Percentiles rank a stretch among this genome's conserved stretches.
Conservation (phyloP, 139 green algal genomes). For the Chlamydomonas applanata region DNA sequence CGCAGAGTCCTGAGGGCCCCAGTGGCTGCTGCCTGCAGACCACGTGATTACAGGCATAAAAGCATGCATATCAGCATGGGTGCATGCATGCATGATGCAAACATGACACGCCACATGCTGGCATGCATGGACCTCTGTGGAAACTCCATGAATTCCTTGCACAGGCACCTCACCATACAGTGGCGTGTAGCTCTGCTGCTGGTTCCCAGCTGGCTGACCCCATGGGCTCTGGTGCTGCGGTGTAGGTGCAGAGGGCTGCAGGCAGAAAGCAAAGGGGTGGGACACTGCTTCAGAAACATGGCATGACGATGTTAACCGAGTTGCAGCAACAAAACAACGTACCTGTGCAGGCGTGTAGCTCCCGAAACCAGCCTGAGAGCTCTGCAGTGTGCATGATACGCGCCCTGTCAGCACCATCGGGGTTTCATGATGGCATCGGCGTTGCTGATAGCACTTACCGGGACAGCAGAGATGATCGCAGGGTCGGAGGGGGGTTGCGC, state of each 20-base stretch:
- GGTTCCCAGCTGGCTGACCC: neutral
- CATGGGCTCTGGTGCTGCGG: conserved; percentile 18
- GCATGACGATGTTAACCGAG: no score
- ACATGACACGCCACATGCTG: no score
- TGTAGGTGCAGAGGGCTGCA: neutral
- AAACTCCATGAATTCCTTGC: no score
- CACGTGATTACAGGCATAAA: neutral
- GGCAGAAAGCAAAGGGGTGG: neutral
- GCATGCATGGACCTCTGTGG: no score
- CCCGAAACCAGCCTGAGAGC: no score
- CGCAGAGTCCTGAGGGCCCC: conserved; percentile 11
- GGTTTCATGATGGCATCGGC: no score
- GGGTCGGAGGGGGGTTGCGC: conserved; percentile 32
- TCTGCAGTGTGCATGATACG: no score
- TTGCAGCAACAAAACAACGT: neutral
- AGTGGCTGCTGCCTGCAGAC: conserved; percentile 18
- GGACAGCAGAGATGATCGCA: conserved; percentile 43
- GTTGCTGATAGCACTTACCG: no score
- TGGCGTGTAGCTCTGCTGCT: conserved; percentile 2
- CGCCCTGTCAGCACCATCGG: no score
- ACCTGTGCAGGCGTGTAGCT: neutral
- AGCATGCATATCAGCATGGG: no score
- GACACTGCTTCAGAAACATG: no score
- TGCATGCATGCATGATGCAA: neutral
- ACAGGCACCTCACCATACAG: conserved; percentile 15